Conservation (phyloP, 305 asterid genomes). For the Ilex paraguariensis region DNA sequence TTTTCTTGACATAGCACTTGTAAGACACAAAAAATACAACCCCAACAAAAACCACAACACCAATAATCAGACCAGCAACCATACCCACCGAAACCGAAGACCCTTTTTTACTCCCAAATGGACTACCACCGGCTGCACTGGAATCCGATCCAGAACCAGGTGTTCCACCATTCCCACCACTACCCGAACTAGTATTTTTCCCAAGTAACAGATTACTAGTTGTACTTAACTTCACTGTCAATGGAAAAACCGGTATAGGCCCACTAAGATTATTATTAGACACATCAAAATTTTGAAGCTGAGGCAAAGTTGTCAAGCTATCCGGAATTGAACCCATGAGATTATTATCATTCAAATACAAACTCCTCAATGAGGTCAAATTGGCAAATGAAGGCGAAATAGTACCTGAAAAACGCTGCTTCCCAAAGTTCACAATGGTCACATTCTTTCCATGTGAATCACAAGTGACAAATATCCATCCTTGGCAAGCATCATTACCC, state of each 20-base stretch:
- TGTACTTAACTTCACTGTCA: background rate
- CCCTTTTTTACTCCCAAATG: background rate
- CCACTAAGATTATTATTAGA: no score
- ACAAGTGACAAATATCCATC: background rate
- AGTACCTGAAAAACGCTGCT: no score
- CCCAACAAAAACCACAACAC: background rate
- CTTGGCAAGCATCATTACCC: conserved; percentile 2
- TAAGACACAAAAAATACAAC: background rate
- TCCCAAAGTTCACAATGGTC: background rate
- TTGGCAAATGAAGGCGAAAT: no score
- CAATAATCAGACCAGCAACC: background rate
- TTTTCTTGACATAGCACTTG: background rate
- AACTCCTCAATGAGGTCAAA: no score
- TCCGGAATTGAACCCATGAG: no score
- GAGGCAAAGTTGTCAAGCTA: no score
- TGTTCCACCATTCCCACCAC: no score
- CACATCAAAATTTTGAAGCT: no score
- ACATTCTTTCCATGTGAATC: background rate
- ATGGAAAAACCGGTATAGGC: no score
- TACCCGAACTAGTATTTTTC: background rate
- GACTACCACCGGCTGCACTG: background rate
- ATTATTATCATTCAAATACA: no score
- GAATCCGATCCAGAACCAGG: background rate
- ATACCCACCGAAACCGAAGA: background rate
- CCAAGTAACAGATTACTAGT: background rate